Base-by-base conservation (phyloP, 495 filamentous ascomycete species). In the Lasiosphaeria hispida region DNA sequence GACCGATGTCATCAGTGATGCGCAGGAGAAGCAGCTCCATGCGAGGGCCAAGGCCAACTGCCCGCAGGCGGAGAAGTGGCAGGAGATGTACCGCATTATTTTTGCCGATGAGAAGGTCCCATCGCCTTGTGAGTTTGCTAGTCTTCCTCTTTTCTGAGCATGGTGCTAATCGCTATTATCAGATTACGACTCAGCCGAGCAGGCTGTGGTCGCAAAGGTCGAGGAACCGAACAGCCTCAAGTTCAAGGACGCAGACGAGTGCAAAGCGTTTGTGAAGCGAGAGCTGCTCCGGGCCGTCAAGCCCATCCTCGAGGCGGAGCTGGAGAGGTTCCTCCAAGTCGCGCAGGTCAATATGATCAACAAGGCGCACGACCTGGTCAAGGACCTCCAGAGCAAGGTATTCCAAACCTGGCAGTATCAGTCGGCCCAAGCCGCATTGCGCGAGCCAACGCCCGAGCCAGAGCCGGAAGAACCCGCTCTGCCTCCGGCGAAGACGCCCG, bases 31-130 rank as follows among this genome's bases (percentile, higher is more conserved):
- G 30, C 40, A 36, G 30, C 57, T 72, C 1, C 60, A 57, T 1
- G 37, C 52, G 0, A 55, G 69, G 10, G 64, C 64, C 43, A 69
- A 69, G 50, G 5, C 55, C 0, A 51, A 60, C 10, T 47, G 36
- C 13, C 59, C 62, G 0, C 58, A 69, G 19, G 66, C 65, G 37
- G 61, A 65, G 11, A 69, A 67, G 37, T 73, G 70, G 70, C 10
- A 36, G 17, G 61, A 66, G 4, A 66, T 69, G 70, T 73, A 70
- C 53, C 41, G 44, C 10, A 57, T 64, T 30, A 59, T 73, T 35
- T 73, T 71, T 18, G 63, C 64, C 0, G 57, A 23, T 5, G 59
- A 36, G 9, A 48, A 61, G 44, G 53, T 41, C 5, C 15, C 62
- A 30, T 67, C 65, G n/a, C 67, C 69, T 19, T 70, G 65, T 68